Base-by-base conservation (phyloP, 2,329 filamentous ascomycete genomes). In the Microascus cirrosus region DNA sequence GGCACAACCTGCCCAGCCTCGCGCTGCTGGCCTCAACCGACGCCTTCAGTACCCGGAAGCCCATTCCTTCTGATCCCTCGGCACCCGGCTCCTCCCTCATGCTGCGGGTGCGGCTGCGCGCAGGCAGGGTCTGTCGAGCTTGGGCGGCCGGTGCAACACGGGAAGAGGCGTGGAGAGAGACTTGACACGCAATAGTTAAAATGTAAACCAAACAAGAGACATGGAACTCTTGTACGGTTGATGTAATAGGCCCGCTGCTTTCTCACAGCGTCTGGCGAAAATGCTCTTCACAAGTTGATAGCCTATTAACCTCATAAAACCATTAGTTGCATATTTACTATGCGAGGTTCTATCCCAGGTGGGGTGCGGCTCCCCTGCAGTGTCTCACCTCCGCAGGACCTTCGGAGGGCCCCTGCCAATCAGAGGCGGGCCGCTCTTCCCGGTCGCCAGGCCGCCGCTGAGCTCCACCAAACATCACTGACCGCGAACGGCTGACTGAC, bases 1-100 rank as follows among this genome's bases (percentile, higher is more conserved):
- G 69, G 4, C 77, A 73, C 25, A 97, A 72, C 56, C 76, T 78
- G 3, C 89, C 91, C 10, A 93, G 73, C 56, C 91, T 82, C 39
- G 87, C 81, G 24, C 74, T 75, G 32, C 69, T 73, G 58, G 35
- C 50, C 28, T 50, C 57, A 2, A 69, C 61, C 15, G 71, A 67
- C n/a, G 70, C 65, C 59, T 71, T 74, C 32, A 81, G 61, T n/a
- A 81, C 64, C 59, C 76, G 71, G 61, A 83, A 82, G 60, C 67
- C 69, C 69, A 73, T 71, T 39, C 50, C 48, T 57, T 57, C 55
- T 28, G 55, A n/a, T 32, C 51, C 51, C 24, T 50, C 22, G 20
- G 51, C 28, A 10, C 51, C 51, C 25, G 24, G 28, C 51, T 34
- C 24, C 51, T 53, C 55, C 39, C 45, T 53, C 55, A 57, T 57